phyloP scores from a whole-genome alignment of 2,329 filamentous ascomycete species.

The Tolypocladium pustulatum region DNA sequence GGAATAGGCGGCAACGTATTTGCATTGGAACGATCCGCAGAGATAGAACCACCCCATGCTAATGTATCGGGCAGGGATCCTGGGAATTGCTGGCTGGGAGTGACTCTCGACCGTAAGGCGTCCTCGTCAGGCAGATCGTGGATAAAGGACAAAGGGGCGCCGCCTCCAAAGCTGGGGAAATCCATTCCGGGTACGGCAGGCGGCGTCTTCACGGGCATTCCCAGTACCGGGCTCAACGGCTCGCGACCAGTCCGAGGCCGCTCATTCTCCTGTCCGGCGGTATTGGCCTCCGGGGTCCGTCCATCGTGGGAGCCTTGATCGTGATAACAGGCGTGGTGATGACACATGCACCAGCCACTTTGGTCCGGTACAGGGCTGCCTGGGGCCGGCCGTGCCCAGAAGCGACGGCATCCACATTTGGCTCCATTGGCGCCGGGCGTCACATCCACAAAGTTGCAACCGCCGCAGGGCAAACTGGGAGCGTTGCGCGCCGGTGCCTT shows the following conservation, averaged over 20 bases:
- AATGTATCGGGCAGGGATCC: constrained; percentile 45
- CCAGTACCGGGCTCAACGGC: constrained; percentile 43
- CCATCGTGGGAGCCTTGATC: constrained; percentile 29
- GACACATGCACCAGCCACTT: constrained; percentile 48
- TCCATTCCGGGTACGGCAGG: constrained; percentile 26
- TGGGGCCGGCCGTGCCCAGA: constrained; percentile 38
- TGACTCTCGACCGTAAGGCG: constrained; percentile 12
- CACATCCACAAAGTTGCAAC: constrained; percentile 48
- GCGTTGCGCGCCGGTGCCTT: constrained; percentile 13
- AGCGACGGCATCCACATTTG: constrained; percentile 49
- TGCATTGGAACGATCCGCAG: constrained; percentile 22
- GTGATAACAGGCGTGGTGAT: constrained; percentile 52
- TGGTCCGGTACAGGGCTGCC: constrained; percentile 28
- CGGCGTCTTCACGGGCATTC: constrained; percentile 31
- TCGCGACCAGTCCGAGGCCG: constrained; percentile 34
- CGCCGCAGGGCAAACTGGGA: constrained; percentile 36
- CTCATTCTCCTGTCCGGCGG: constrained; percentile 41
- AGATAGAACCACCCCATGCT: constrained; percentile 35
- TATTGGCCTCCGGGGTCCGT: constrained; percentile 10
- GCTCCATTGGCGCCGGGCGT: constrained; percentile 39
- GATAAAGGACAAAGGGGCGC: constrained; percentile 21
- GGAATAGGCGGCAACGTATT: constrained; percentile 33
- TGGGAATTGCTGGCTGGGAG: constrained; percentile 19
- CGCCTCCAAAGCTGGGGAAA: constrained; percentile 24
- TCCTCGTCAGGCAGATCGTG: constrained; percentile 18